These are phyloP conservation scores for Zelonia costaricensis DNA, from an alignment of 208 protist genomes.

Conservation along the genomic window DNA sequence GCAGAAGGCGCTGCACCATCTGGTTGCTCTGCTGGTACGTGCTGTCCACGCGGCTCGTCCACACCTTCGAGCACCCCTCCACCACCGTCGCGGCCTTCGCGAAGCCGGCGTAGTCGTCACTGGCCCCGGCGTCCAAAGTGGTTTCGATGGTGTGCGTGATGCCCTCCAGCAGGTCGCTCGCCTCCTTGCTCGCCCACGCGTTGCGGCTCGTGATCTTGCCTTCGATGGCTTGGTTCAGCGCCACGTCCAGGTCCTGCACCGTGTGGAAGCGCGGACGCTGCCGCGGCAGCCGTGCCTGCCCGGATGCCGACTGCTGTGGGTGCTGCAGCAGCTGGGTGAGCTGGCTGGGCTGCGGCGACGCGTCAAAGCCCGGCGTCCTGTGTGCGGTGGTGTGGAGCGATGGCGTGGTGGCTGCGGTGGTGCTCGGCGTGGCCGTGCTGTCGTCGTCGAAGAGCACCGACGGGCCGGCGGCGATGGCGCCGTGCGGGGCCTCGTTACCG, in stretches of 20 bases:
- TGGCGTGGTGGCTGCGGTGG: conserved; percentile 48
- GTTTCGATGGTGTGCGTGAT: conserved; percentile 89
- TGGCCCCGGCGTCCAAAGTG: conserved; percentile 58
- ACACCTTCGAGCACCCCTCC: conserved; percentile 93
- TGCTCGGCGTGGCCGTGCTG: conserved; percentile 15
- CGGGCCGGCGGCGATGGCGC: conserved; percentile 42
- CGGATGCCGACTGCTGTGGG: conserved; percentile 2
- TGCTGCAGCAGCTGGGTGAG: conserved; percentile 19
- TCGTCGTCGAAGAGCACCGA: conserved; percentile 69
- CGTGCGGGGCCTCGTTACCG: conserved; percentile 11
- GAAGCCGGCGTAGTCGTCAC: conserved; percentile 88
- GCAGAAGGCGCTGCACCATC: conserved; percentile 86
- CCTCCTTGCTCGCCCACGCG: conserved; percentile 87
- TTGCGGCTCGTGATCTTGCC: conserved; percentile 92
- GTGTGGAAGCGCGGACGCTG: conserved; percentile 84
- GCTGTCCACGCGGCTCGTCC: conserved; percentile 91
- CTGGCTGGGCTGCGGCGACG: conserved; percentile 47
- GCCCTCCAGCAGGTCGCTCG: conserved; percentile 87
- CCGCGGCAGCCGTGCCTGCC: conserved; percentile 32
- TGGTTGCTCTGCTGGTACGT: conserved; percentile 86
- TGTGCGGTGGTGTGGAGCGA: conserved; percentile 54
- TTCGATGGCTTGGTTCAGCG: conserved; percentile 87
- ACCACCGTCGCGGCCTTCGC: conserved; percentile 92
- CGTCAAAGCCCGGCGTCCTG: conserved; percentile 14
- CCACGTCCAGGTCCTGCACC: conserved; percentile 84